phyloP scores from a whole-genome alignment of 169 alveolate genomes.

The Plasmodium ovale region DNA sequence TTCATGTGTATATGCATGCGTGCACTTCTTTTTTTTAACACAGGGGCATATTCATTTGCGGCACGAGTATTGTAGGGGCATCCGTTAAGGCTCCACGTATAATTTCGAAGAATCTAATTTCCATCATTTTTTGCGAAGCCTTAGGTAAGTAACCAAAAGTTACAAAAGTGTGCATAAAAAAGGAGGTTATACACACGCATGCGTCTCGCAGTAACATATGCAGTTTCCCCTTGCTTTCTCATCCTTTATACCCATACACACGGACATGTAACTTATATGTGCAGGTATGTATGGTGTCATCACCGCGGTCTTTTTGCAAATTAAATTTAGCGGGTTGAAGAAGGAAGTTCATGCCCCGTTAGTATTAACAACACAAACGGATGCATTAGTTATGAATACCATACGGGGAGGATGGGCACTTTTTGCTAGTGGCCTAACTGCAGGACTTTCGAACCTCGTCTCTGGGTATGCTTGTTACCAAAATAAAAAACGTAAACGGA shows the following conservation, averaged over 20 bases:
- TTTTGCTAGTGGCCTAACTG: slow-evolving; percentile 98
- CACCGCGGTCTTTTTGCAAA: slow-evolving; percentile 82
- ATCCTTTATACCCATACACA: neutral
- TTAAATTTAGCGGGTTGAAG: slow-evolving; percentile 74
- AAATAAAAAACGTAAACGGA: slow-evolving; percentile 10
- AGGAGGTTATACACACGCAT: slow-evolving; percentile 79
- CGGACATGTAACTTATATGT: neutral
- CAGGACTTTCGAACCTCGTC: slow-evolving; percentile 98
- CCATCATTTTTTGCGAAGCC: slow-evolving; percentile 99
- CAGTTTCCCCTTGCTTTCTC: too few relatives aligned
- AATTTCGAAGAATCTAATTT: slow-evolving; percentile 97
- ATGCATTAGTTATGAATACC: slow-evolving; percentile 75
- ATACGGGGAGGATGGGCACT: slow-evolving; percentile 95
- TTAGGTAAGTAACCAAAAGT: slow-evolving; percentile 98
- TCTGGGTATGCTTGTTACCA: slow-evolving; percentile 92
- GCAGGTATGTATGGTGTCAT: slow-evolving; percentile 85
- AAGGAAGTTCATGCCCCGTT: slow-evolving; percentile 83
- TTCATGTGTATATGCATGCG: neutral
- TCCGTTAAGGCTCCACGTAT: slow-evolving; percentile 99
- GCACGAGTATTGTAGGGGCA: slow-evolving; percentile 98
- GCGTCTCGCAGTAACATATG: too few relatives aligned
- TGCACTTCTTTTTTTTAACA: neutral
- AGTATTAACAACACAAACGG: slow-evolving; percentile 71
- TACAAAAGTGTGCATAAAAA: neutral
- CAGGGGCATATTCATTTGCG: slow-evolving; percentile 99